Conservation (phyloP, 1,139 yeast genomes). For the Blastobotrys elegans region DNA sequence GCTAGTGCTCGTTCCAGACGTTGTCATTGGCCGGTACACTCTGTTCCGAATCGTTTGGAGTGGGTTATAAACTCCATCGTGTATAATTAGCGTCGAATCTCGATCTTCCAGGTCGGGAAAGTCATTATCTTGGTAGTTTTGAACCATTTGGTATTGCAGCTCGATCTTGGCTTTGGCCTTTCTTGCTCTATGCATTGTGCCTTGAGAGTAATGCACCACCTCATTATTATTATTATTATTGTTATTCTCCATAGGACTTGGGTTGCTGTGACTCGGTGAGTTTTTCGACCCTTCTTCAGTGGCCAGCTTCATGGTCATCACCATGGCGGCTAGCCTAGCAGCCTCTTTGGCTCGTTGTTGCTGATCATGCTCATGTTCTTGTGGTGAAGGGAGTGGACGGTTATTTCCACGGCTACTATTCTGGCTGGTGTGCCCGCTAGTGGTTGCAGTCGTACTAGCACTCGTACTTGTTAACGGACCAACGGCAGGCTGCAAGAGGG, state of each 20-base stretch:
- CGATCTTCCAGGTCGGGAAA: slow-evolving; percentile 21
- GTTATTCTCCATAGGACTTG: background rate
- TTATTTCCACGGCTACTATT: background rate
- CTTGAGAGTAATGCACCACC: slow-evolving; percentile 22
- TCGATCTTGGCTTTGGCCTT: slow-evolving; percentile 49
- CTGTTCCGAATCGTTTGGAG: slow-evolving; percentile 74
- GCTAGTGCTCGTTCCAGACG: slow-evolving; percentile 49
- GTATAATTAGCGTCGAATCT: background rate
- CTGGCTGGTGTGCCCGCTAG: background rate
- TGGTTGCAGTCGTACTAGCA: background rate
- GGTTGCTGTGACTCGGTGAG: background rate
- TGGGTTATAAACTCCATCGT: slow-evolving; percentile 53
- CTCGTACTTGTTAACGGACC: background rate
- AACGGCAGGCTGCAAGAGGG: background rate
- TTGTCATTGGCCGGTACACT: slow-evolving; percentile 29
- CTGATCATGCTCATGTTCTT: background rate
- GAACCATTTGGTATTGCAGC: slow-evolving; percentile 47
- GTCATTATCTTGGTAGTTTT: slow-evolving; percentile 33
- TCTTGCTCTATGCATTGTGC: slow-evolving; percentile 47
- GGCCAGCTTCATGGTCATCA: slow-evolving; percentile 24
- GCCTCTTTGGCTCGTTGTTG: slow-evolving; percentile 19
- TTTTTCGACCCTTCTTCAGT: slow-evolving; percentile 14
- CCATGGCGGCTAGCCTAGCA: slow-evolving; percentile 22
- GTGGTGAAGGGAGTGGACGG: background rate
- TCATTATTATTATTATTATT: background rate